Evolutionary conservation across 169 alveolate genomes (phyloP).

Genomic region (Plasmodium fragile): DNA sequence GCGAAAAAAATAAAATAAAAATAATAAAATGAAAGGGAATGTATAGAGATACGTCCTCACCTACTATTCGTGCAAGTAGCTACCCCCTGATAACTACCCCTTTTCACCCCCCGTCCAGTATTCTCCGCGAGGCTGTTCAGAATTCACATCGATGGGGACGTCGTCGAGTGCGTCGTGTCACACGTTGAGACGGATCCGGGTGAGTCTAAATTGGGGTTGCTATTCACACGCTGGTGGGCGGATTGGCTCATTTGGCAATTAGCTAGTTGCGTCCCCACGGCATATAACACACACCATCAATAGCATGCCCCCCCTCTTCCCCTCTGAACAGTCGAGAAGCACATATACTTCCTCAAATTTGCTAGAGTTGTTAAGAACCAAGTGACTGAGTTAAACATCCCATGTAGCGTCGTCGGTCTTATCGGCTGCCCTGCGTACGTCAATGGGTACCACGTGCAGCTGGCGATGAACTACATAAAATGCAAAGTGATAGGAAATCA

Average conservation of each 20-base stretch:
- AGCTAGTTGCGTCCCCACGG: not conserved
- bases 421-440: slow-evolving; percentile 91
- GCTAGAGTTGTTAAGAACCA: slow-evolving; percentile 87
- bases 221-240: not conserved
- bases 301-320: not conserved
- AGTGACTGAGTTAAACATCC: slow-evolving; percentile 85
- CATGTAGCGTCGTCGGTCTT: slow-evolving; percentile 87
- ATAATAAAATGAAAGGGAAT: not conserved
- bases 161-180: slow-evolving; percentile 84
- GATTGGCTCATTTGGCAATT: not conserved
- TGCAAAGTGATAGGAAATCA: slow-evolving; percentile 88
- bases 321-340: slow-evolving; percentile 80
- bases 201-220: not conserved
- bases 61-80: not conserved
- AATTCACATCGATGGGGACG: slow-evolving; percentile 74
- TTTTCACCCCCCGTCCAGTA: slow-evolving; percentile 31
- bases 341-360: slow-evolving; percentile 85
- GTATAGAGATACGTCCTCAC: not conserved
- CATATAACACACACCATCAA: not conserved
- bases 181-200: slow-evolving; percentile 87
- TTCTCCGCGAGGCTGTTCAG: slow-evolving; percentile 87
- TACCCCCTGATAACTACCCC: not conserved
- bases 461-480: slow-evolving; percentile 85
- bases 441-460: slow-evolving; percentile 89
- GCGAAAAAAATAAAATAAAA: not conserved